Evolutionary conservation across 768 basidiomycete species (phyloP).

Genomic region (Termitomyces sp.): DNA sequence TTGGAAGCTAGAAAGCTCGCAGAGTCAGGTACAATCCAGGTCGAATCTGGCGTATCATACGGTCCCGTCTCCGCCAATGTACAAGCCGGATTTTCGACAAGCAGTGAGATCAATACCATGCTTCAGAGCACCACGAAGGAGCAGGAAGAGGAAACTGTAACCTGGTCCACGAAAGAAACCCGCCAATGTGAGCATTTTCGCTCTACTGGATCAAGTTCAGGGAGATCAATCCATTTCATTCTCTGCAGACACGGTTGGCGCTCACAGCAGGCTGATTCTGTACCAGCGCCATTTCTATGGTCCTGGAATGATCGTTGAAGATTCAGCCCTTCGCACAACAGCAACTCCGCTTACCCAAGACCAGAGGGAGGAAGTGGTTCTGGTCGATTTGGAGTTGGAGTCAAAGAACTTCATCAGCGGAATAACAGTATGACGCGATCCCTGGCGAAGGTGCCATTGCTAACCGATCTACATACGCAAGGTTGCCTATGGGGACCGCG

Average conservation of each 20-base stretch:
- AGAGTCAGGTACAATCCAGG: background rate
- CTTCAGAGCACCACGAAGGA: background rate
- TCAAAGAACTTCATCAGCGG: background rate
- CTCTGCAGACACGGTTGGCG: background rate
- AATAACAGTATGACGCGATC: background rate
- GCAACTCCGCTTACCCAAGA: background rate
- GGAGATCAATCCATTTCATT: background rate
- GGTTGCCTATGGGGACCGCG: background rate
- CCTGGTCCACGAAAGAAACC: background rate
- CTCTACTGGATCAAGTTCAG: background rate
- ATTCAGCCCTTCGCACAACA: background rate
- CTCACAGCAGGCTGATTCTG: background rate
- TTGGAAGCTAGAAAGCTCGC: background rate
- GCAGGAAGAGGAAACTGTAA: background rate
- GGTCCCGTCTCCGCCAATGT: constrained; percentile 2
- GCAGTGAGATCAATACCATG: background rate
- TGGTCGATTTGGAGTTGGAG: background rate
- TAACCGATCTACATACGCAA: background rate
- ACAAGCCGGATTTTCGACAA: background rate
- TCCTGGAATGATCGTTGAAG: background rate
- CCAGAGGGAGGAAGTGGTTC: background rate
- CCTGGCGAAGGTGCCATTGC: background rate
- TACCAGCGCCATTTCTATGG: background rate
- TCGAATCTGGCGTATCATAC: background rate
- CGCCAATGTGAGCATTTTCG: background rate